These are phyloP conservation scores for Ophiocordyceps camponoti-leonardi DNA, from an alignment of 2,329 filamentous ascomycete species.

Conservation along the genomic window DNA sequence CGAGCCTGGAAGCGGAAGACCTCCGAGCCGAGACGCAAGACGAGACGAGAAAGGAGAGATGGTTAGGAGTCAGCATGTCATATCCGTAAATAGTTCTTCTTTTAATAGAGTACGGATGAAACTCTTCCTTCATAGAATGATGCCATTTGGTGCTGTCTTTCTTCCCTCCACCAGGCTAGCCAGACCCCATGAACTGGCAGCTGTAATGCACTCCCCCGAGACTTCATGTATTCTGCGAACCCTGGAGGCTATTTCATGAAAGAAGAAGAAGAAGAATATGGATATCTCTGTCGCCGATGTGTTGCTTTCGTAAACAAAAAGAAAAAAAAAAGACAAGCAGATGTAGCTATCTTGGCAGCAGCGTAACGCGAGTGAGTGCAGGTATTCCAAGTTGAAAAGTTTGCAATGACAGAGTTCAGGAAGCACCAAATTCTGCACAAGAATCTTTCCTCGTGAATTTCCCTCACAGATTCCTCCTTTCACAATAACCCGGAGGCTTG, in stretches of 20 bases:
- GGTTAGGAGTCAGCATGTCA: too few species aligned
- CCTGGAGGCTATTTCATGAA: neutral
- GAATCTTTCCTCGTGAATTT: neutral
- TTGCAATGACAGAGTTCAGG: neutral
- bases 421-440: neutral
- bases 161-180: too few species aligned
- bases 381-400: neutral
- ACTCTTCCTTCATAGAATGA: neutral
- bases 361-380: neutral
- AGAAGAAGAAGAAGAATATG: neutral
- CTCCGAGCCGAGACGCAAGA: too few species aligned
- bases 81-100: too few species aligned
- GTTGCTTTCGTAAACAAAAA: neutral
- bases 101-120: neutral
- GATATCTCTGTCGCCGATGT: neutral
- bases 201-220: too few species aligned
- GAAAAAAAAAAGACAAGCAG: neutral
- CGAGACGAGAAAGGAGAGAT: too few species aligned
- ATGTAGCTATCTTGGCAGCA: neutral
- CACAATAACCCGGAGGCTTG: slow-evolving; percentile 35
- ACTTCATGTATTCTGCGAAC: neutral
- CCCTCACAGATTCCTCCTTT: slow-evolving; percentile 15
- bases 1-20: too few species aligned
- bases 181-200: too few species aligned
- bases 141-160: neutral